A percentile compares a stretch with the other conserved stretches of the same genome.
Conservation (phyloP, 805 yeast species). For the Metschnikowia bowlesiae region DNA sequence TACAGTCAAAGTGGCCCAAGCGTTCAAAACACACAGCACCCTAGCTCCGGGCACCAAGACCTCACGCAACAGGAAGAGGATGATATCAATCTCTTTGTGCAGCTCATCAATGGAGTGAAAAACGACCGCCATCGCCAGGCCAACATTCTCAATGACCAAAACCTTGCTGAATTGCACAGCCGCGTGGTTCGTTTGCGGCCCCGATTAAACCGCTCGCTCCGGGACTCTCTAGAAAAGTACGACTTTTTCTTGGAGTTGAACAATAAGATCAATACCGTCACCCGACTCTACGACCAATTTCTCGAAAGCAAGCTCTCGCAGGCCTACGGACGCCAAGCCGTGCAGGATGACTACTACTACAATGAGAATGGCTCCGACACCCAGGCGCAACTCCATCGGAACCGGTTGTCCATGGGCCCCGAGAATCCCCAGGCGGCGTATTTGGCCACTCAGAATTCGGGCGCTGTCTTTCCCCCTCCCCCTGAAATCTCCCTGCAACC, state of each 20-base stretch:
- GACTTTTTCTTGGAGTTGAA: constrained; percentile 69
- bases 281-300: constrained; percentile 69
- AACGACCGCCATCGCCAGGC: constrained; percentile 41
- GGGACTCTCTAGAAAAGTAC: constrained; percentile 55
- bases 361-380: not conserved
- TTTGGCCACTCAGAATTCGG: not conserved
- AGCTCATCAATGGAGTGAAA: constrained; percentile 53
- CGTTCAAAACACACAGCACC: not conserved
- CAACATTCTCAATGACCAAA: constrained; percentile 41
- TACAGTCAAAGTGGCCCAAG: too few species aligned
- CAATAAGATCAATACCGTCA: constrained; percentile 70
- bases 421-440: not conserved
- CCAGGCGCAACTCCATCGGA: too few species aligned
- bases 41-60: constrained; percentile 19
- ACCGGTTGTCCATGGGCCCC: not conserved
- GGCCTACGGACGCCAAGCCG: constrained; percentile 32
- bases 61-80: constrained; percentile 64
- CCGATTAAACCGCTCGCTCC: constrained; percentile 57
- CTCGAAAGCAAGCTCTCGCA: constrained; percentile 48
- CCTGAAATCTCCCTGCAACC: not conserved
- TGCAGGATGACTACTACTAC: not conserved
- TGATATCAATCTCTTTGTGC: constrained; percentile 61
- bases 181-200: constrained; percentile 63
- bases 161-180: constrained; percentile 54
- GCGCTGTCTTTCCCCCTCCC: not conserved